Percentiles rank a stretch among this genome's conserved stretches.
These are phyloP conservation scores for Penicillium sp. DNA, from an alignment of 2,329 filamentous ascomycete species.

Conservation along the genomic window DNA sequence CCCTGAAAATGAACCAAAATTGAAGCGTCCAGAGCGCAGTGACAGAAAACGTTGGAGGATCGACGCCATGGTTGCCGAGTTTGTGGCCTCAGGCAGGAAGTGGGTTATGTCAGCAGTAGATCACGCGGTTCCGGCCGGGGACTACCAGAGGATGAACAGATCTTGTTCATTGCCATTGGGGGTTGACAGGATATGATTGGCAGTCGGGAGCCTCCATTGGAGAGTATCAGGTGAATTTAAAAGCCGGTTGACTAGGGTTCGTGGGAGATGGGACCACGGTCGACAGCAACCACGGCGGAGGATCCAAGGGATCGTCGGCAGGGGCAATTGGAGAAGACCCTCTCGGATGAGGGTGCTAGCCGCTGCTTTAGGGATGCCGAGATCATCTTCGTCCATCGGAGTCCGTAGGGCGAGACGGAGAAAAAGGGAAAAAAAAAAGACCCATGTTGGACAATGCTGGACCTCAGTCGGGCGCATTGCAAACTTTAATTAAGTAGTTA, in stretches of 20 bases:
- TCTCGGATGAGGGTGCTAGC: neutral
- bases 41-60: conserved; percentile 31
- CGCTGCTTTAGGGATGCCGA: neutral
- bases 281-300: neutral
- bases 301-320: neutral
- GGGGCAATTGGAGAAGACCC: neutral
- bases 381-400: neutral
- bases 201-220: neutral
- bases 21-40: conserved; percentile 2
- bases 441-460: no score
- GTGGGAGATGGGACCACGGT: neutral
- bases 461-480: neutral
- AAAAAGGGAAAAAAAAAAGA: neutral
- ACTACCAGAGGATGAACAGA: neutral
- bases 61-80: conserved; percentile 15
- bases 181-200: neutral
- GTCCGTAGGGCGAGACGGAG: neutral
- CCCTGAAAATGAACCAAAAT: conserved; percentile 10
- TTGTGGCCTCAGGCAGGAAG: neutral
- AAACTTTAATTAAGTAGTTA: neutral
- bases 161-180: neutral
- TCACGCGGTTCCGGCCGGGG: neutral
- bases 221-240: neutral
- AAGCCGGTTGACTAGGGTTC: neutral
- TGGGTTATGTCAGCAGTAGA: neutral